A percentile compares a stretch with the other conserved stretches of the same genome.
Evolutionary conservation across 495 filamentous ascomycete genomes (phyloP).

Genomic region (Letharia columbiana): DNA sequence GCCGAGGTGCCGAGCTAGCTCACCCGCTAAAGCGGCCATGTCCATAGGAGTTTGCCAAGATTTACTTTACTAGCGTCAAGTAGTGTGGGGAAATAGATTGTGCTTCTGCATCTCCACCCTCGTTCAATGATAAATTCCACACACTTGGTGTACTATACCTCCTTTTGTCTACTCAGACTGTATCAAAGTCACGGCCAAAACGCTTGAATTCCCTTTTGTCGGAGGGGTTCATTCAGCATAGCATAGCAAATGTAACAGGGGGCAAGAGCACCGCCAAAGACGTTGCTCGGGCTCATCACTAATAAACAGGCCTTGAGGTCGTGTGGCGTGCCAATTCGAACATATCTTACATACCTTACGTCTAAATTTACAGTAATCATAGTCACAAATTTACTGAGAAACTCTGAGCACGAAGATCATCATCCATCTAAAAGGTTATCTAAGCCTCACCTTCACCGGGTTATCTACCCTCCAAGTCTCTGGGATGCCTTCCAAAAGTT

Average conservation of each 20-base stretch:
- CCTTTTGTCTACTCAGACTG: background rate
- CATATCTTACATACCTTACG: background rate
- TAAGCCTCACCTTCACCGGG: background rate
- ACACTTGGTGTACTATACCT: too few species aligned
- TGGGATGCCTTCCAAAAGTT: constrained; percentile 11
- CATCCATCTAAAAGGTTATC: background rate
- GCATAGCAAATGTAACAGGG: background rate
- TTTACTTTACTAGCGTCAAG: constrained; percentile 1
- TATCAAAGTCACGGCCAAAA: background rate
- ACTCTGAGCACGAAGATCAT: background rate
- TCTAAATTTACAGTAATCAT: background rate
- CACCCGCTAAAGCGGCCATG: too few species aligned
- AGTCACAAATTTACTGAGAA: background rate
- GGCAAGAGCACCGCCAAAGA: background rate
- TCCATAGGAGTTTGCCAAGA: background rate
- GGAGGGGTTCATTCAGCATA: background rate
- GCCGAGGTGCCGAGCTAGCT: too few species aligned
- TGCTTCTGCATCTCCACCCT: background rate
- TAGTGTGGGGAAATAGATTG: too few species aligned
- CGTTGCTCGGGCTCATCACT: background rate
- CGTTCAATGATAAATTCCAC: too few species aligned
- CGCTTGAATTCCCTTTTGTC: background rate
- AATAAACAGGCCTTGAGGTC: background rate
- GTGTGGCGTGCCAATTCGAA: background rate
- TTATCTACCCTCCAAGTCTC: constrained; percentile 19